Base-by-base conservation (phyloP, 345 rosid species). In the Populus ilicifolia region DNA sequence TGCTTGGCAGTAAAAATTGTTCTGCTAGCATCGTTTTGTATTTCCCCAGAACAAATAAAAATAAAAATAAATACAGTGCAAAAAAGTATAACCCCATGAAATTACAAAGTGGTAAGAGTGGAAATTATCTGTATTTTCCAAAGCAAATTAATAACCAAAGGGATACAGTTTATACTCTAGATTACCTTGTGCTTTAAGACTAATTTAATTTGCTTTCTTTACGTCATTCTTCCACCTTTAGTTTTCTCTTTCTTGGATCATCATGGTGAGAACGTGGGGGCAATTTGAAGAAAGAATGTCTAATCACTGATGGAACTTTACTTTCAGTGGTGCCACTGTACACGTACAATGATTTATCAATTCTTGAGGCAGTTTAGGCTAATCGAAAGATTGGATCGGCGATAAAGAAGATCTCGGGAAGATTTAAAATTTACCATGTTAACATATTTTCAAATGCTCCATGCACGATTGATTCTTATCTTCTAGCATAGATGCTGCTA, bases 211-310 rank as follows among this genome's bases (percentile, higher is more conserved):
- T 41, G 14, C 10, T 46, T 46, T 71, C 41, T 50, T 41, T 5
- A 43, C 68, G 41, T 77, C 63, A 70, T 43, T 27, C 69, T 70
- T 61, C 18, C 62, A 77, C 27, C 70, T 30, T 18, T 52, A 21
- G 13, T 35, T 12, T 46, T 75, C 43, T 70, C 71, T 75, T 50
- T 78, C 68, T 78, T 74, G 68, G 79, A 63, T 81, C 85, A 77
- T 44, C 65, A 3, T 65, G 30, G 39, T n/a, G 25, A 35, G 59
- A 80, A 78, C 72, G 84, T 74, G 29, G 67, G 74, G 5, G 16
- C 20, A 16, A 79, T 83, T 80, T 77, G 69, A 73, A 52, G 36
- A 73, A 44, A 25, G 59, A 65, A 36, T 29, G 75, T n/a, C 16
- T 6, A 5, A 30, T 65, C 38, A 65, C 4, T 65, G 20, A 29